Conservation (phyloP, 306 rosid species). For the Gillenia trifoliata region DNA sequence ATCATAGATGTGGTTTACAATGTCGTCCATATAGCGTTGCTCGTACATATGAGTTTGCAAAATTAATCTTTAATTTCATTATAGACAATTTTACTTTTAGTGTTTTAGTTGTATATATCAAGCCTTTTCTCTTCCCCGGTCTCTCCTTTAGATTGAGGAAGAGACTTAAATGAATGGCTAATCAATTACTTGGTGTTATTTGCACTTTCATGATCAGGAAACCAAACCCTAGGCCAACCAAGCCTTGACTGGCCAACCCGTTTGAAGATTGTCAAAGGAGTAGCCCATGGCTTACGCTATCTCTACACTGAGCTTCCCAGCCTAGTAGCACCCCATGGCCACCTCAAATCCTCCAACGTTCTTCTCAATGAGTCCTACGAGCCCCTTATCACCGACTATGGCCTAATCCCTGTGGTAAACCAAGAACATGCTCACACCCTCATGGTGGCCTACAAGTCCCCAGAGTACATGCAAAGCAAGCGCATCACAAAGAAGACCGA, state of each 20-base stretch:
- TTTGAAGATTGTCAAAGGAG: conserved; percentile 72
- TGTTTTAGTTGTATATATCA: not conserved
- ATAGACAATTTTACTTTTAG: not conserved
- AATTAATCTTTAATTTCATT: not conserved
- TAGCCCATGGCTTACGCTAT: conserved; percentile 61
- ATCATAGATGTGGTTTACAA: not conserved
- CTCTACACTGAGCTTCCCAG: conserved; percentile 69
- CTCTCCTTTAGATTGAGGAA: not conserved
- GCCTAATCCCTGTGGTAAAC: conserved; percentile 67
- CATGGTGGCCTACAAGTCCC: conserved; percentile 72
- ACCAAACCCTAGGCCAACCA: conserved; percentile 50
- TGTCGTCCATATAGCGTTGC: not conserved
- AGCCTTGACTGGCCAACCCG: conserved; percentile 73
- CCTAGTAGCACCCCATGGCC: conserved; percentile 74
- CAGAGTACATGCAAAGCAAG: conserved; percentile 61
- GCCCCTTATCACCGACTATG: conserved; percentile 75
- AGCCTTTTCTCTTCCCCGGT: not conserved
- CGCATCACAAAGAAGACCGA: conserved; percentile 84
- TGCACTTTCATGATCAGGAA: conserved; percentile 34
- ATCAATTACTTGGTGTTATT: not conserved
- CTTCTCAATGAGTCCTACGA: conserved; percentile 54
- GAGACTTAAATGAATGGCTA: not conserved
- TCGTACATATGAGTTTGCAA: not conserved
- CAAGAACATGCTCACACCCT: conserved; percentile 65
- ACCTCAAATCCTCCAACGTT: conserved; percentile 83